Evolutionary conservation across 768 basidiomycete genomes (phyloP), one percentile per base, ranked within the genome.

Genomic region (button mushroom (Agaricus bisporus)): DNA sequence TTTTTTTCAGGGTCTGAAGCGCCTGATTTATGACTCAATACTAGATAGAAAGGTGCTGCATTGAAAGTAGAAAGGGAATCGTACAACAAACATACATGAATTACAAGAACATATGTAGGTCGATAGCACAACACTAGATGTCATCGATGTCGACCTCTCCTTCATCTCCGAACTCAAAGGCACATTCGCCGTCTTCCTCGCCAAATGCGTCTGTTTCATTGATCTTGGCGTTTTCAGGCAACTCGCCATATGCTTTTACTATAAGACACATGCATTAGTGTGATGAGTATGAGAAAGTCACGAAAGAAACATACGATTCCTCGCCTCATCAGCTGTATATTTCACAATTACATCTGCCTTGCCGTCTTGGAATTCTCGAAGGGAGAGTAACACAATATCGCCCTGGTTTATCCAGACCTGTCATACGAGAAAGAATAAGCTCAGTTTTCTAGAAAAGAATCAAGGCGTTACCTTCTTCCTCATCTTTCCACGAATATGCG

Each of bases 321-420:
- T 79, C 41, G 91, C 91, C 67, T 99, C 95, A 66, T 99, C 95
- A 36, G 94, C 84, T 1, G 95, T 97, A 70, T 98, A 99, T 73
- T 97, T 97, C 64, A 98, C 95, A 66, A 98, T 98, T 47, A 99
- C 95, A 74, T 99, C 97, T 17, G 95, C 97, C 71, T 98, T 98
- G 73, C 91, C 93, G 63, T 99, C 97, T 71, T 98, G 95, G 83
- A 98, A 99, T 48, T 98, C 97, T 59, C 97, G 91, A 46, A 99
- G 78, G 26, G 94, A 98, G 17, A 98, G 76, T 41, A 98, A 75
- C 48, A 98, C 84, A 64, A 98, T 98, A 65, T 98, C 95, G 64
- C 95, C 95, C 63, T 97, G 92, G 68, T 95, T 97, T 67, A 98
- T 98, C 95, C 95, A 98, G 64, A 98, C 94, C 95, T 98, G 48